These are phyloP conservation scores for Exophiala lecanii-corni DNA, from an alignment of 2,329 filamentous ascomycete species.

Conservation along the genomic window DNA sequence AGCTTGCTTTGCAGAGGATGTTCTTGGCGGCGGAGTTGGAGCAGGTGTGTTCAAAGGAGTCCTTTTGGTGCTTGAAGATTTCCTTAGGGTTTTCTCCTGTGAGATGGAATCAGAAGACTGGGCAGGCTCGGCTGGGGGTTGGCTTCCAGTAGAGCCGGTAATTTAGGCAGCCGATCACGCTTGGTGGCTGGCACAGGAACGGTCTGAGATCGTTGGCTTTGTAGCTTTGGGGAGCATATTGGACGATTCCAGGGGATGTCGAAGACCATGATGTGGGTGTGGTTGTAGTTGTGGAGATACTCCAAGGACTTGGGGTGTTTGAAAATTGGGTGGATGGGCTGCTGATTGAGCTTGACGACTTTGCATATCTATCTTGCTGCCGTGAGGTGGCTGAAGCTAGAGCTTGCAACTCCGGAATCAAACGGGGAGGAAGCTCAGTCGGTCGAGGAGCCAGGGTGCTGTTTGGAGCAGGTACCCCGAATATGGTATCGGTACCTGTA, in stretches of 20 bases:
- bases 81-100: constrained; percentile 28
- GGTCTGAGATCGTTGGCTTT: constrained; percentile 18
- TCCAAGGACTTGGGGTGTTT: constrained; percentile 25
- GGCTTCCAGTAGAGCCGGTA: constrained; percentile 16
- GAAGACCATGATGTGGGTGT: constrained; percentile 49
- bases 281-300: constrained; percentile 31
- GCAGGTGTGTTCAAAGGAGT: constrained; percentile 23
- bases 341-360: constrained; percentile 23
- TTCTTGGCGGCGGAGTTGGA: constrained; percentile 28
- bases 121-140: too few species aligned
- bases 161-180: constrained; percentile 19
- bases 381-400: constrained; percentile 18
- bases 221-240: constrained; percentile 28
- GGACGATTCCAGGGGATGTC: constrained; percentile 43
- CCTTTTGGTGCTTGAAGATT: constrained; percentile 31
- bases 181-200: constrained; percentile 17
- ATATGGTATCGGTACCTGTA: constrained; percentile 17
- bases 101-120: constrained; percentile 34
- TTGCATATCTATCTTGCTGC: constrained; percentile 12
- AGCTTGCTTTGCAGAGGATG: constrained; percentile 23
- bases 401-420: constrained; percentile 27
- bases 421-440: constrained; percentile 21
- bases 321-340: constrained; percentile 27
- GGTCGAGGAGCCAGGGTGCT: constrained; percentile 5
- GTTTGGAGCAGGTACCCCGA: constrained; percentile 21